Evolutionary conservation across 2,329 filamentous ascomycete species (phyloP), one percentile per base, ranked within the genome.

Genomic region (Ascochyta pisi): DNA sequence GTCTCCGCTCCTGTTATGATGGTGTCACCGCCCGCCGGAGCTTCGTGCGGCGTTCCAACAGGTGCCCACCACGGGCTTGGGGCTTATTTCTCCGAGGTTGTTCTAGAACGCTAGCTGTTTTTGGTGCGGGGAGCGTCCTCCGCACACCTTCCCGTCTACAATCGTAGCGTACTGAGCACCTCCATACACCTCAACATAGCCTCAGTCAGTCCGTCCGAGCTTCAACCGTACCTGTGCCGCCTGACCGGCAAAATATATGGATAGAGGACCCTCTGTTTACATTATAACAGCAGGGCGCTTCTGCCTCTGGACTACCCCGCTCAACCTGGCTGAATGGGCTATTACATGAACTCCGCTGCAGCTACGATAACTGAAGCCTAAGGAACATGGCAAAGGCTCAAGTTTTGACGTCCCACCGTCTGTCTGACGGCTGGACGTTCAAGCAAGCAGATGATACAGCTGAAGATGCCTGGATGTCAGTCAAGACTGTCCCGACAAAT

Each of bases 401-500:
- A 52, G 58, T 63, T 44, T 57, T 71, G 15, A 49, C 52, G 45
- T 58, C 65, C 31, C 68, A 75, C 38, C 65, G 71, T 50, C 65
- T 81, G 50, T 68, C 66, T 6, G 61, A 72, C 7, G 78, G 77
- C 41, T 81, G 79, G 79, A 58, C 67, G 10, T 80, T 82, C 73
- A 81, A 77, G 67, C 76, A 81, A 60, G 72, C 75, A 15, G 73
- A 78, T 52, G 73, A 79, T 54, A 58, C 64, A 3, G 65, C 71
- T 19, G 67, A 79, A 31, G 56, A 71, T 61, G 67, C 65, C n/a
- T 82, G 79, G 79, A 65, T 81, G 40, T 68, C 78, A 2, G 78
- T 79, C 33, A 73, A 75, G 40, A 70, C 63, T 40, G 78, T 82
- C 6, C 79, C 79, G 6, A 81, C 79, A 1, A 81, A 80, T 63